Evolutionary conservation across 345 rosid genomes (phyloP).

Genomic region (Lagerstroemia speciosa): DNA sequence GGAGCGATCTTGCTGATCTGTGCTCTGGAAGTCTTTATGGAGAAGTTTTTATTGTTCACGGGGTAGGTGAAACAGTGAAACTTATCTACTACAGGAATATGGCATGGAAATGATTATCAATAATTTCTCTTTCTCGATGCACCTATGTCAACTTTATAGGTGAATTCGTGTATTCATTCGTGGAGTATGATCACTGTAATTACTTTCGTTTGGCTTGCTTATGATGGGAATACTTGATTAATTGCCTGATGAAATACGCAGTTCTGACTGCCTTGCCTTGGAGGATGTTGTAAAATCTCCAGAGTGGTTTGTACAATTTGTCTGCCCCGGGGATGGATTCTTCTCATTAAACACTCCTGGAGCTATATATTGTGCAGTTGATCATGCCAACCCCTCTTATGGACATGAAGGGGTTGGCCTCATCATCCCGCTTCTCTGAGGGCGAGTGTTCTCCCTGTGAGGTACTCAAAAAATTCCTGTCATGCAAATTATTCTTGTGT

Average conservation of each 20-base stretch:
- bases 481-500: background rate
- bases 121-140: background rate
- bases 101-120: background rate
- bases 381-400: slow-evolving; percentile 25
- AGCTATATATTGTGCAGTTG: slow-evolving; percentile 5
- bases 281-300: background rate
- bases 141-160: background rate
- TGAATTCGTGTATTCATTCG: background rate
- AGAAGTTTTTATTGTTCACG: background rate
- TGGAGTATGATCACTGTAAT: background rate
- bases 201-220: background rate
- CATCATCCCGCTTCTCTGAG: slow-evolving; percentile 20
- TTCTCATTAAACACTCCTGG: background rate
- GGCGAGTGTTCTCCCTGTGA: slow-evolving; percentile 11
- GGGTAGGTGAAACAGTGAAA: slow-evolving; percentile 4
- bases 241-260: background rate
- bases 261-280: background rate
- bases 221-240: background rate
- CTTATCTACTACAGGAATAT: background rate
- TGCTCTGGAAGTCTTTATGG: background rate
- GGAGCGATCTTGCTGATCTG: slow-evolving; percentile 9
- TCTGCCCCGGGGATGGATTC: background rate
- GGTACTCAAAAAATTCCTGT: slow-evolving; percentile 19
- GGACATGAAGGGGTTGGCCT: slow-evolving; percentile 21
- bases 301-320: background rate